A percentile compares a stretch with the other conserved stretches of the same genome.
Conservation (phyloP, 495 filamentous ascomycete genomes). For the Paragyromitra xinjiangensis region DNA sequence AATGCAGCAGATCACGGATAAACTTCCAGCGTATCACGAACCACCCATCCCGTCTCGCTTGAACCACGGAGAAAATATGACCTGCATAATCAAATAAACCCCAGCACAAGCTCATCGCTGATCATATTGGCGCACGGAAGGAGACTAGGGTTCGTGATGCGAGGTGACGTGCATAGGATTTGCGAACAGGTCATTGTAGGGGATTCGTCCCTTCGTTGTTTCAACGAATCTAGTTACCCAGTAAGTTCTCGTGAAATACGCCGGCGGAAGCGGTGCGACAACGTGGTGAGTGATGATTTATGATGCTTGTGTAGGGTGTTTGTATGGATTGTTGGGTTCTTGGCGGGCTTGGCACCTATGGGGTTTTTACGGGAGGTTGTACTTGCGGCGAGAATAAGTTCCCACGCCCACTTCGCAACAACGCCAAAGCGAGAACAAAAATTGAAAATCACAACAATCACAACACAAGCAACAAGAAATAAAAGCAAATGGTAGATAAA, state of each 20-base stretch:
- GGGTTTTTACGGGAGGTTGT: too few relatives aligned
- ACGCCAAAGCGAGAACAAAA: too few relatives aligned
- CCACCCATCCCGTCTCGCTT: not conserved
- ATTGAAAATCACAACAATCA: too few relatives aligned
- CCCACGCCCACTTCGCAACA: too few relatives aligned
- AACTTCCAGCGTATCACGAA: not conserved
- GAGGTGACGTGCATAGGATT: slow-evolving; percentile 39
- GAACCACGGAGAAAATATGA: slow-evolving; percentile 6
- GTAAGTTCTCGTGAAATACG: not conserved
- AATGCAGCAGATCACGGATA: not conserved
- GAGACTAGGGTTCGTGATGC: slow-evolving; percentile 8
- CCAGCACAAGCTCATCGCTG: slow-evolving; percentile 16
- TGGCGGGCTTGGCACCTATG: slow-evolving; percentile 3
- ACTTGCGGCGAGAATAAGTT: too few relatives aligned
- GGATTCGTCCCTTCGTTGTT: not conserved
- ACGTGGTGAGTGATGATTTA: slow-evolving; percentile 17
- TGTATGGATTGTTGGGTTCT: not conserved
- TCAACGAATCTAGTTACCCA: too few relatives aligned
- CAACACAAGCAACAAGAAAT: too few relatives aligned
- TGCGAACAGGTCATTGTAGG: slow-evolving; percentile 5
- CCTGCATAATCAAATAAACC: not conserved
- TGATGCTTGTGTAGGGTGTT: not conserved
- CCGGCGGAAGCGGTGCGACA: not conserved
- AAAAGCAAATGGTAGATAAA: too few relatives aligned
- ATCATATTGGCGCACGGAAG: slow-evolving; percentile 22